Evolutionary conservation across 805 yeast genomes (phyloP).

Genomic region (Saturnispora kantuleensis): DNA sequence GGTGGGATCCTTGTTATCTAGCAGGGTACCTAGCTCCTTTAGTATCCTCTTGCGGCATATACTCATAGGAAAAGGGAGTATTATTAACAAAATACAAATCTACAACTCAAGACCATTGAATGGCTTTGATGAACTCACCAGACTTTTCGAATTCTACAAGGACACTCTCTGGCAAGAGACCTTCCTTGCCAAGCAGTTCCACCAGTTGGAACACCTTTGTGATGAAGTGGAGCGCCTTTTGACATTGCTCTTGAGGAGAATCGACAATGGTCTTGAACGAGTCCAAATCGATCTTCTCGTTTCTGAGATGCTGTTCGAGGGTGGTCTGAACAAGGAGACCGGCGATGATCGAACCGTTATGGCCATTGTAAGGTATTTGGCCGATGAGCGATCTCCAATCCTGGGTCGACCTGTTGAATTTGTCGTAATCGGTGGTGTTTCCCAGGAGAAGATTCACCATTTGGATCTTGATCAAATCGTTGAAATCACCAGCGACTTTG

Average conservation of each 20-base stretch:
- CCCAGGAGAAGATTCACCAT: constrained; percentile 38
- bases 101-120: background rate
- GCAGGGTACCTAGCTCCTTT: background rate
- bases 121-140: background rate
- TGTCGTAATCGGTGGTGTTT: constrained; percentile 46
- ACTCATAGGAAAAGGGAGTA: background rate
- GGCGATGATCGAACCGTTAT: too few relatives aligned
- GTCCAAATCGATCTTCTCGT: too few relatives aligned
- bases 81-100: background rate
- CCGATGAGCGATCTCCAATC: constrained; percentile 46
- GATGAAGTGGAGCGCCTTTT: constrained; percentile 46
- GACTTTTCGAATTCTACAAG: constrained; percentile 12
- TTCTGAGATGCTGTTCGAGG: too few relatives aligned
- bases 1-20: background rate
- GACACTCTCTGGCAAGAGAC: constrained; percentile 10
- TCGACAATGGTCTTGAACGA: too few relatives aligned
- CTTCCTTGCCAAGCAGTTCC: constrained; percentile 26
- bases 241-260: too few relatives aligned
- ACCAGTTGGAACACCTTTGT: constrained; percentile 45
- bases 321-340: too few relatives aligned
- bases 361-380: too few relatives aligned
- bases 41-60: constrained; percentile 1
- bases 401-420: constrained; percentile 32
- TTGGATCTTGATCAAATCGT: constrained; percentile 46
- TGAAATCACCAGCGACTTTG: constrained; percentile 38